Conservation (phyloP, 495 filamentous ascomycete species). For the Aspergillus sparsus region DNA sequence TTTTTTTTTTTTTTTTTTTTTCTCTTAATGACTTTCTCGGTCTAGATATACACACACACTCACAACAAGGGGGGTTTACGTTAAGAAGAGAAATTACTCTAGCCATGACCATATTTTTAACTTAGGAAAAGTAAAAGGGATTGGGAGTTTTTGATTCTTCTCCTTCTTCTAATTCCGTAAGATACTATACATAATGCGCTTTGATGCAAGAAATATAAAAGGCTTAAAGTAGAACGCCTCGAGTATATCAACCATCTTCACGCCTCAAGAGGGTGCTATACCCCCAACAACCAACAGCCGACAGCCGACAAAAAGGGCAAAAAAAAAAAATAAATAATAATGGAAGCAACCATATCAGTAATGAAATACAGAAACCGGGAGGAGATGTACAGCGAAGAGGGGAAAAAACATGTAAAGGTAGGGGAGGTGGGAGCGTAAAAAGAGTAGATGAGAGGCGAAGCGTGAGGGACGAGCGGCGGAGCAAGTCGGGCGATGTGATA, state of each 20-base stretch:
- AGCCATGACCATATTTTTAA: no score
- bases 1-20: conserved; percentile 1
- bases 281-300: background rate
- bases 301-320: background rate
- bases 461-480: no score
- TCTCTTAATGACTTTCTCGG: background rate
- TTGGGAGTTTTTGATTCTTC: conserved; percentile 11
- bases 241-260: conserved; percentile 7
- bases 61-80: no score
- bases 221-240: conserved; percentile 1
- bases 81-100: no score
- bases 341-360: background rate
- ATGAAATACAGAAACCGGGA: no score
- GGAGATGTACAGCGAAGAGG: no score
- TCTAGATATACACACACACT: background rate
- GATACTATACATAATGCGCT: background rate
- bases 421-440: no score
- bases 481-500: no score
- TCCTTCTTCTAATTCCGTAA: conserved; percentile 14
- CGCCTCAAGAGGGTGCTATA: background rate
- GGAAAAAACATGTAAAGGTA: no score
- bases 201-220: background rate
- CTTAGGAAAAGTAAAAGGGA: conserved; percentile 15
- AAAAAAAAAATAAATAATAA: conserved; percentile 3
- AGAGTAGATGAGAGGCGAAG: no score